A percentile compares a stretch with the other conserved stretches of the same genome.
Evolutionary conservation across 108 stramenopile genomes (phyloP).

Genomic region (Chaetoceros muelleri): DNA sequence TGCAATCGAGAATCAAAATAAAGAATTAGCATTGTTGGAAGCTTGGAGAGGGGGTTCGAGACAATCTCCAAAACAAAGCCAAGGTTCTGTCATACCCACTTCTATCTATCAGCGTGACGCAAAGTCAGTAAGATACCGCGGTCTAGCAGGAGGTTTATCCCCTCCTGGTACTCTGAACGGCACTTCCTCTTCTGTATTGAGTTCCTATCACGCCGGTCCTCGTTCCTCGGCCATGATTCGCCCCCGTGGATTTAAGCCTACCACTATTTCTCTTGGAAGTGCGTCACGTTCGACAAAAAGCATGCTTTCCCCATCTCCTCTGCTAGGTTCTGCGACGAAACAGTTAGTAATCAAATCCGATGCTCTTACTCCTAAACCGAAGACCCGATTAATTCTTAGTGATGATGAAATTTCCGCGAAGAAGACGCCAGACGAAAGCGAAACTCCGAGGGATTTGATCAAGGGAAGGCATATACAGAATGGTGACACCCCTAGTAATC

Average conservation of each 20-base stretch:
- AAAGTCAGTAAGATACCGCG: constrained; percentile 15
- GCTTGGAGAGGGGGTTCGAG: constrained; percentile 40
- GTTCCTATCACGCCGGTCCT: constrained; percentile 35
- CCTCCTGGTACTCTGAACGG: background rate
- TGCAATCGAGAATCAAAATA: constrained; percentile 58
- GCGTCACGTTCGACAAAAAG: background rate
- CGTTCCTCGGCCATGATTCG: constrained; percentile 59
- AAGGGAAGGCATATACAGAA: background rate
- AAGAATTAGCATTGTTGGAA: constrained; percentile 60
- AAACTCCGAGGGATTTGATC: background rate
- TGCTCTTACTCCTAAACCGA: constrained; percentile 44
- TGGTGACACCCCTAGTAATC: background rate
- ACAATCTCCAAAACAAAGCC: background rate
- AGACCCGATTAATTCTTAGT: constrained; percentile 34
- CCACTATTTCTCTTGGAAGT: constrained; percentile 25
- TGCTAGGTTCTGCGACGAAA: constrained; percentile 42
- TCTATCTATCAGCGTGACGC: constrained; percentile 20
- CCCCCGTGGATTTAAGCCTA: constrained; percentile 59
- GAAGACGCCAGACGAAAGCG: background rate
- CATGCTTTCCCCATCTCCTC: constrained; percentile 41
- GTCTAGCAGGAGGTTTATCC: constrained; percentile 11
- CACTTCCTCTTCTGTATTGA: constrained; percentile 17
- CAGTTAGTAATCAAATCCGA: constrained; percentile 42
- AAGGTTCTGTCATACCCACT: constrained; percentile 14
- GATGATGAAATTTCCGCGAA: constrained; percentile 7